Base-by-base conservation (phyloP, 345 rosid species). In the Lenwebbia sp. region DNA sequence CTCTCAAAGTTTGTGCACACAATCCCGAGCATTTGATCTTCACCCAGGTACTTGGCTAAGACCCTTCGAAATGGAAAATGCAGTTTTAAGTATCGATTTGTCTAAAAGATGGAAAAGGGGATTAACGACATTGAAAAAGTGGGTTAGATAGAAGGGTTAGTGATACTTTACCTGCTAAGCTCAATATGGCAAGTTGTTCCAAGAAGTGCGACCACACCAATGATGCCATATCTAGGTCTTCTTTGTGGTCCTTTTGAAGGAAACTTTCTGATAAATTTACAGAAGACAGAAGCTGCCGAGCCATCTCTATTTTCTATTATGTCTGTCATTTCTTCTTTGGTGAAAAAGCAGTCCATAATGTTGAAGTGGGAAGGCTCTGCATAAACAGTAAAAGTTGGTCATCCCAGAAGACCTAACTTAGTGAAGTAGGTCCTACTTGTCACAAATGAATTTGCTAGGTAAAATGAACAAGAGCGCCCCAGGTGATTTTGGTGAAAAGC, bases 21-120 rank as follows among this genome's bases (percentile, higher is more conserved):
- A 57, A 94, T 82, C 33, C 94, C 94, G 5, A 94, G 92, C 97
- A 94, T 91, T 84, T 89, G 92, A 86, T 92, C 96, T 91, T 96
- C 90, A n/a, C 96, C 96, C 86, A 94, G 87, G 86, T 89, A 94
- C 87, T 90, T 94, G 9, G 94, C 92, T 78, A 96, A 86, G 54
- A 91, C 89, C 88, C 97, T 96, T 84, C 83, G 82, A 28, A 62
- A 41, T 41, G 54, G 74, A 22, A 84, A 82, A 33, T 30, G 44
- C 76, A 65, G 12, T 10, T 65, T 19, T 78, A 25, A 54, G 40
- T 74, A 82, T 21, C 37, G 47, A 14, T 23, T 86, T 75, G 22
- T 52, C 12, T 65, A 15, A 44, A 44, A 15, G 11, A 44, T 65
- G 76, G 28, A 65, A 62, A 65, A 37, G 76, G 10, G 41, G 12